A percentile compares a stretch with the other conserved stretches of the same genome.
phyloP scores from a whole-genome alignment of 345 rosid genomes.

The Acer saccharum region DNA sequence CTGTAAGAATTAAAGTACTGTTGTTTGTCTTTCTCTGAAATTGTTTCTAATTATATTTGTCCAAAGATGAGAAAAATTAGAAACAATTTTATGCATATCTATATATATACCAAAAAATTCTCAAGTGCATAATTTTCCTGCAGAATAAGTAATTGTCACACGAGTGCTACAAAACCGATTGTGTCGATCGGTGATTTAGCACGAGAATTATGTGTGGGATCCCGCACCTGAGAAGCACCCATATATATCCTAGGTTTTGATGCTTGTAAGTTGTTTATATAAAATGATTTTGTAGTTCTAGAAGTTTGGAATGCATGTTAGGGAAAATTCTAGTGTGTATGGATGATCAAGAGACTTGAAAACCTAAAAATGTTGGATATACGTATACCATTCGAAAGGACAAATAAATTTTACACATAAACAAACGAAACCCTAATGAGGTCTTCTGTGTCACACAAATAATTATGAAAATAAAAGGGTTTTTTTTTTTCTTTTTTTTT shows the following conservation, averaged over 20 bases:
- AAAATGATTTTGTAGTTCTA: not conserved
- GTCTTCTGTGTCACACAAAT: not conserved
- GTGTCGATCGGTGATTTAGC: too few relatives aligned
- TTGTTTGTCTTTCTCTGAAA: not conserved
- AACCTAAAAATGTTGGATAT: not conserved
- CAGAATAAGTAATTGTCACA: too few relatives aligned
- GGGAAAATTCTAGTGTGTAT: not conserved
- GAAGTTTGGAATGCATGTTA: not conserved
- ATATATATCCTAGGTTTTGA: not conserved
- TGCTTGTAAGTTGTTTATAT: not conserved
- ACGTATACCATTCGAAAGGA: not conserved
- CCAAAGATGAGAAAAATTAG: not conserved
- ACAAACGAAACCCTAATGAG: conserved; percentile 19
- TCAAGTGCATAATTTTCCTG: too few relatives aligned
- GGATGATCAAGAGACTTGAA: not conserved
- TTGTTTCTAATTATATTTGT: not conserved
- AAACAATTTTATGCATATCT: not conserved
- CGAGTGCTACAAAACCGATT: too few relatives aligned
- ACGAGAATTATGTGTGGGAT: too few relatives aligned
- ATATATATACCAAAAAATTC: too few relatives aligned
- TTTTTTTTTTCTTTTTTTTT: not conserved
- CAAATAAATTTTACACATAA: not conserved
- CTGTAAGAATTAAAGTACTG: not conserved
- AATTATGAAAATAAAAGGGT: not conserved
- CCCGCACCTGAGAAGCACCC: too few relatives aligned